phyloP scores from a whole-genome alignment of 2,329 filamentous ascomycete genomes.

The Ophiostoma australiae region DNA sequence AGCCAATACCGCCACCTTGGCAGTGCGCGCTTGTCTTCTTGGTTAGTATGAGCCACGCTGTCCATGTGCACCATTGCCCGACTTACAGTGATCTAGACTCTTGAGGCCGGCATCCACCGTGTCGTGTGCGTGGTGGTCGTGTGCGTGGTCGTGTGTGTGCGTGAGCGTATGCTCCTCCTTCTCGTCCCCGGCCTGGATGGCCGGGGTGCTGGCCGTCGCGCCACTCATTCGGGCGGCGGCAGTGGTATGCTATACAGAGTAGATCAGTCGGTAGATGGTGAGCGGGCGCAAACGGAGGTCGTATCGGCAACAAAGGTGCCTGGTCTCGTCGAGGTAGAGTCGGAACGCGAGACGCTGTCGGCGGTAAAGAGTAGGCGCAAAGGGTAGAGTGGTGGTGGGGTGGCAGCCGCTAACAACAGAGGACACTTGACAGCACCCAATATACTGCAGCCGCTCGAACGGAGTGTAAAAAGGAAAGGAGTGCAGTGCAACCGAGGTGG shows the following conservation, averaged over 20 bases:
- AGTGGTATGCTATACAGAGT: neutral
- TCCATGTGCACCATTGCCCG: neutral
- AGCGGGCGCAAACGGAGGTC: neutral
- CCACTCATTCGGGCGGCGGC: constrained; percentile 9
- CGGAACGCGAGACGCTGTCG: neutral
- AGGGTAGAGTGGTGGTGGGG: neutral
- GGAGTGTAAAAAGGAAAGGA: constrained; percentile 7
- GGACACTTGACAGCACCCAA: neutral
- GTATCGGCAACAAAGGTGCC: neutral
- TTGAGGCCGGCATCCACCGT: constrained; percentile 69
- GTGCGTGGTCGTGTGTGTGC: neutral
- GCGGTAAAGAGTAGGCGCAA: neutral
- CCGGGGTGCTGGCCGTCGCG: constrained; percentile 44
- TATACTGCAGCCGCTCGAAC: neutral
- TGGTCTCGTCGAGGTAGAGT: neutral
- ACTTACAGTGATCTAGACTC: constrained; percentile 72
- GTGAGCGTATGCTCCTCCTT: constrained; percentile 26
- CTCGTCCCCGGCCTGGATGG: constrained; percentile 34
- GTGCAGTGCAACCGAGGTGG: neutral
- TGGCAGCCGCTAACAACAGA: neutral
- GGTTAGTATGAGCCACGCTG: neutral
- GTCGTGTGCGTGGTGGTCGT: constrained; percentile 18
- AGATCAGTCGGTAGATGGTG: neutral
- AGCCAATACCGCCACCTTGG: constrained; percentile 84
- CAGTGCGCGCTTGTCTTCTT: constrained; percentile 70